Evolutionary conservation across 345 rosid species (phyloP), one percentile per base, ranked within the genome.

Genomic region (Adansonia digitata): DNA sequence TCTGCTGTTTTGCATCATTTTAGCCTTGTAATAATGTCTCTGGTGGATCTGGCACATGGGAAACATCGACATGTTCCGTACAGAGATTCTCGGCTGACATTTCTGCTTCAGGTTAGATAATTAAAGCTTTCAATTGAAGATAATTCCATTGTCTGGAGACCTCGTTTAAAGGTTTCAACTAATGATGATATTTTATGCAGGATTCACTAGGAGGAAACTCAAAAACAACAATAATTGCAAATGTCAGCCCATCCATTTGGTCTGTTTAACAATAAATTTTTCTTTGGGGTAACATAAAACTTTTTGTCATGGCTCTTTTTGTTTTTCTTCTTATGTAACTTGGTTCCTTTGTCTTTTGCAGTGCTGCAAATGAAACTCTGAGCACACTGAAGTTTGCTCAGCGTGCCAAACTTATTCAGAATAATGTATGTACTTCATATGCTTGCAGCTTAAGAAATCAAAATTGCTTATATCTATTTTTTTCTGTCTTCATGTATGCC

Each of bases 171-270:
- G 61, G 71, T 62, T 77, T 24, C 42, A 7, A 6, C 17, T 39
- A 31, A 72, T 8, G 48, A 34, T 71, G 34, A 79, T 62, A 49
- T 80, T 77, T 66, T 6, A 75, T 82, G 77, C 95, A 94, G 98
- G 98, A 94, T 83, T 94, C 97, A 61, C 79, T 94, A 2, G 98
- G 98, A 71, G 98, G 98, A 75, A 94, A 94, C 75, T 92, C 98
- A 4, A 94, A 94, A 82, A 92, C 97, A 72, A 91, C 91, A 80
- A 90, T 94, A 45, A 92, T 94, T 79, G 97, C 97, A 73, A 92
- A 92, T 82, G 92, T 90, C 88, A 92, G 95, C 87, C 95, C 98
- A 79, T 94, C 98, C 42, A 77, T 82, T 55, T 85, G 98, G 98
- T 94, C 48, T 49, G 89, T 86, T 72, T 65, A 67, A 75, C 61